Percentiles rank a stretch among this genome's conserved stretches.
These are phyloP conservation scores for Coprinopsis sp. DNA, from an alignment of 768 basidiomycete genomes.

Conservation along the genomic window DNA sequence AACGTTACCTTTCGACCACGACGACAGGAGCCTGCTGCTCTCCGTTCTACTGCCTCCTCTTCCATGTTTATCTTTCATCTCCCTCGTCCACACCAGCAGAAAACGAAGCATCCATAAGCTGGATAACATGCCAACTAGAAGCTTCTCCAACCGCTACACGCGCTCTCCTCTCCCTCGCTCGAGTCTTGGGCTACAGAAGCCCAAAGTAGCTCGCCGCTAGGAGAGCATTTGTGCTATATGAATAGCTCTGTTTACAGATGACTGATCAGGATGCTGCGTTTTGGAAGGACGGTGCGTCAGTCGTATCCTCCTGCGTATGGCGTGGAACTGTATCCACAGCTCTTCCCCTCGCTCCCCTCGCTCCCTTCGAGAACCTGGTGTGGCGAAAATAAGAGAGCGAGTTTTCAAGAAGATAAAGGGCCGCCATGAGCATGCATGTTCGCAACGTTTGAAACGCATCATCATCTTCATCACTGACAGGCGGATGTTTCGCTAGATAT, in stretches of 20 bases:
- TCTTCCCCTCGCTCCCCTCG: too few species aligned
- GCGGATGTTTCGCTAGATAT: too few species aligned
- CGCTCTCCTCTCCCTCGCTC: conserved; percentile 44
- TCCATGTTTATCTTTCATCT: not conserved
- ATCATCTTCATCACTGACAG: too few species aligned
- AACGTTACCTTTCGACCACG: too few species aligned
- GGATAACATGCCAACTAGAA: conserved; percentile 54
- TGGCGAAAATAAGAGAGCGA: too few species aligned
- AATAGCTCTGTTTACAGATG: conserved; percentile 46
- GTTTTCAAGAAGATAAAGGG: too few species aligned
- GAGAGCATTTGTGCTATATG: conserved; percentile 55
- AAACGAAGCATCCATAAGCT: conserved; percentile 26
- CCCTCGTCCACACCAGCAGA: not conserved
- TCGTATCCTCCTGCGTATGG: too few species aligned
- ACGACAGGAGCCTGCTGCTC: too few species aligned
- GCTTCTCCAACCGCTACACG: conserved; percentile 42
- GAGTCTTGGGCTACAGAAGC: conserved; percentile 54
- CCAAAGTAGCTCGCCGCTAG: conserved; percentile 57
- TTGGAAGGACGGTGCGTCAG: conserved; percentile 59
- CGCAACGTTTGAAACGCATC: too few species aligned
- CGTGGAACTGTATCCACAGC: too few species aligned
- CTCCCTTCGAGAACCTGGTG: too few species aligned
- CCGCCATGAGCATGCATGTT: too few species aligned
- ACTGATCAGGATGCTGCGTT: conserved; percentile 58
- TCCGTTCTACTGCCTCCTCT: not conserved